Percentiles rank a stretch among this genome's conserved stretches.
These are phyloP conservation scores for Adansonia madagascariensis DNA, from an alignment of 441 rosid genomes.

Conservation along the genomic window DNA sequence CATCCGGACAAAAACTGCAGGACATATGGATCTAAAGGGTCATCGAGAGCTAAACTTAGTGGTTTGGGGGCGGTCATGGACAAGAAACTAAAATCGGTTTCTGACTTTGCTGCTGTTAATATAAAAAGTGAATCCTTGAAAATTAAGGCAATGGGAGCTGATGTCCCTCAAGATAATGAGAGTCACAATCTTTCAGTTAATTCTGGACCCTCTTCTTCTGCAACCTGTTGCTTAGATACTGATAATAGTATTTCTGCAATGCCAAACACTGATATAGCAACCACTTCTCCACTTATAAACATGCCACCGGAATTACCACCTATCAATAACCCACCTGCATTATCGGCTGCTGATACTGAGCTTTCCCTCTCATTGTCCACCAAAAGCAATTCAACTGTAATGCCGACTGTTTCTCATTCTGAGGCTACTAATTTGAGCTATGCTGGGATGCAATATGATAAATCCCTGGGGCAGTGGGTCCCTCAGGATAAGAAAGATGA, in stretches of 20 bases:
- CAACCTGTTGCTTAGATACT: slow-evolving; percentile 39
- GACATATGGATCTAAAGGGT: slow-evolving; percentile 69
- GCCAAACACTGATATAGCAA: no score
- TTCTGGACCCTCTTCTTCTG: slow-evolving; percentile 37
- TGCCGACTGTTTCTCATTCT: slow-evolving; percentile 38
- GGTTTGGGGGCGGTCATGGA: slow-evolving; percentile 57
- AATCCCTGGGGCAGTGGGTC: slow-evolving; percentile 58
- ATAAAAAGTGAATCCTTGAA: slow-evolving; percentile 66
- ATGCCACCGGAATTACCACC: slow-evolving; percentile 40
- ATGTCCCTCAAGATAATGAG: slow-evolving; percentile 51
- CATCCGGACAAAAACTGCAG: slow-evolving; percentile 77
- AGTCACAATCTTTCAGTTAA: slow-evolving; percentile 34
- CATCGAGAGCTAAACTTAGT: slow-evolving; percentile 54
- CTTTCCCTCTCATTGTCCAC: slow-evolving; percentile 64
- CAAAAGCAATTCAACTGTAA: slow-evolving; percentile 43
- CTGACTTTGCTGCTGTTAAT: slow-evolving; percentile 53
- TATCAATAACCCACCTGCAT: slow-evolving; percentile 41
- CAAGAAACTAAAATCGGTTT: slow-evolving; percentile 59
- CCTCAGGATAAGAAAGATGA: slow-evolving; percentile 79
- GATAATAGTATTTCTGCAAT: slow-evolving; percentile 32
- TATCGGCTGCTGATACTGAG: slow-evolving; percentile 57
- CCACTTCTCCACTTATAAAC: slow-evolving; percentile 29
- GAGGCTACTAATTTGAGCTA: slow-evolving; percentile 36
- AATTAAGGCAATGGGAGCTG: slow-evolving; percentile 55
- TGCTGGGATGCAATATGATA: slow-evolving; percentile 56